Percentiles rank a stretch among this genome's conserved stretches.
Conservation (phyloP, 331 rosid genomes). For the Quercus lobata region DNA sequence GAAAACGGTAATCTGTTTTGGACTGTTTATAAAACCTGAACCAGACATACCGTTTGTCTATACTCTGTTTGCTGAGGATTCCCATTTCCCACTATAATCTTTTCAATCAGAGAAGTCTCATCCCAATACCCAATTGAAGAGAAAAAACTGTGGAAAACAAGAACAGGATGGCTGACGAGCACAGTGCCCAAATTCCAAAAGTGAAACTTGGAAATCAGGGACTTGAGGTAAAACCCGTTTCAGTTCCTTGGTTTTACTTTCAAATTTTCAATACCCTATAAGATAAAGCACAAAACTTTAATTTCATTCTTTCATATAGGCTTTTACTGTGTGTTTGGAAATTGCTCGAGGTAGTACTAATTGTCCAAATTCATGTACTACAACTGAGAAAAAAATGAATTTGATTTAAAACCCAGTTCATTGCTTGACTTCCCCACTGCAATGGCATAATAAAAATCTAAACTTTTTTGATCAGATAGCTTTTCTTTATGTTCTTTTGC, state of each 20-base stretch:
- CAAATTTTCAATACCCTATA: not conserved
- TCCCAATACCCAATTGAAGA: not conserved
- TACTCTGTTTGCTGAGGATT: not conserved
- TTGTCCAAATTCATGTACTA: not conserved
- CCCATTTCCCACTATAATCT: not conserved
- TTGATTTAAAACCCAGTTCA: not conserved
- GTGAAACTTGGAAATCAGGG: conserved; percentile 65
- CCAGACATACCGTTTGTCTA: not conserved
- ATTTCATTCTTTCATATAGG: not conserved
- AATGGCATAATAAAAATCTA: not conserved
- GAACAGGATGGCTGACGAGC: conserved; percentile 23
- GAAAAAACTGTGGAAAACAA: not conserved
- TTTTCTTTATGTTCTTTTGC: not conserved
- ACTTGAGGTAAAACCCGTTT: conserved; percentile 33
- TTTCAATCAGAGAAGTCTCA: not conserved
- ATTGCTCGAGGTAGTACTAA: not conserved
- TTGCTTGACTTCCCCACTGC: not conserved
- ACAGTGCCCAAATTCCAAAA: conserved; percentile 25
- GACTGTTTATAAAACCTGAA: too few relatives aligned
- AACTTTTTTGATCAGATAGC: not conserved
- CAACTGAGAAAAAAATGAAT: not conserved
- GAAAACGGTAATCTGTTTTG: too few relatives aligned
- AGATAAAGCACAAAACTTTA: not conserved
- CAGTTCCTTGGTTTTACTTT: not conserved
- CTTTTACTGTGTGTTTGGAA: not conserved